These are phyloP conservation scores for Microsporum canis DNA, from an alignment of 2,329 filamentous ascomycete genomes.

Conservation along the genomic window DNA sequence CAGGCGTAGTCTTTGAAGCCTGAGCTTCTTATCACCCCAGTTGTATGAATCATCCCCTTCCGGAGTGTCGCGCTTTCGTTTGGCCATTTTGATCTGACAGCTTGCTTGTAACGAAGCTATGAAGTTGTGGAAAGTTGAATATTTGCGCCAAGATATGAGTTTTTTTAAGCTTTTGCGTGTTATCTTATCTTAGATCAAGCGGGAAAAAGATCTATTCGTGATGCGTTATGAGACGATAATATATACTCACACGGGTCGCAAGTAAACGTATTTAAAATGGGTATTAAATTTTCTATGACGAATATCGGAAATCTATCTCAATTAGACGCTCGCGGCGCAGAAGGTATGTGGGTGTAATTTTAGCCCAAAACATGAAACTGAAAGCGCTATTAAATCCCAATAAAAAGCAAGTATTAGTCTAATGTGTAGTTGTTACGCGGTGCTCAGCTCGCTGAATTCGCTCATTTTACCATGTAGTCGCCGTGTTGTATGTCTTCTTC, in stretches of 20 bases:
- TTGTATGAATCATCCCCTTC: constrained; percentile 16
- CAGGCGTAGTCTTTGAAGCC: constrained; percentile 30
- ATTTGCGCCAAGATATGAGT: constrained; percentile 1
- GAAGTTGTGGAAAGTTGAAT: not conserved
- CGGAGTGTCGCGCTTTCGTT: constrained; percentile 31
- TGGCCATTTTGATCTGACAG: constrained; percentile 19
- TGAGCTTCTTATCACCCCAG: constrained; percentile 20
- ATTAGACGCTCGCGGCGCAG: not conserved
- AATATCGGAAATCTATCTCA: not conserved
- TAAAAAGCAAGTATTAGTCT: not conserved
- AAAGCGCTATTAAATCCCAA: not conserved
- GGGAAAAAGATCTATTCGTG: not conserved
- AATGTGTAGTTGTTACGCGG: not conserved
- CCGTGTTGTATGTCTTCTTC: constrained; percentile 10
- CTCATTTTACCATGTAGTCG: constrained; percentile 7
- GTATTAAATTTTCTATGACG: not conserved
- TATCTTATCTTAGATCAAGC: not conserved
- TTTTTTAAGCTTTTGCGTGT: not conserved
- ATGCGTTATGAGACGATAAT: not conserved
- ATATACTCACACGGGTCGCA: too few relatives aligned
- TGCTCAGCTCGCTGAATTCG: not conserved
- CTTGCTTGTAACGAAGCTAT: not conserved
- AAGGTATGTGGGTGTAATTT: not conserved
- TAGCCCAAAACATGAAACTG: not conserved
- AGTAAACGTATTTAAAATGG: not conserved